Percentiles rank a stretch among this genome's conserved stretches.
These are phyloP conservation scores for Pelargonium myrrhifolium DNA, from an alignment of 441 rosid genomes.

Conservation along the genomic window DNA sequence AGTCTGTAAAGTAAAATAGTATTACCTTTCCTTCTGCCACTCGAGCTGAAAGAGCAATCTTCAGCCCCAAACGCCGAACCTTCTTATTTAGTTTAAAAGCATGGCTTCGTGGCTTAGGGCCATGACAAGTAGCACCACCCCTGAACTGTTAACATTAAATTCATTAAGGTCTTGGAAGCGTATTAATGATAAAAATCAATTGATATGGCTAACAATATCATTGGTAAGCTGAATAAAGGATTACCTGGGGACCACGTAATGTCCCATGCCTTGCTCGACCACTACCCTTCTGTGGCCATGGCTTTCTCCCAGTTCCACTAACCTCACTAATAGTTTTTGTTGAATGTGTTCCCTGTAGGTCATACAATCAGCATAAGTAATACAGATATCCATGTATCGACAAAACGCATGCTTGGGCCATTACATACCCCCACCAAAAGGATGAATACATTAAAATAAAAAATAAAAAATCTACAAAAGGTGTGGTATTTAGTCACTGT, in stretches of 20 bases:
- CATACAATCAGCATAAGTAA: slow-evolving; percentile 12
- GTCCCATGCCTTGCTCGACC: slow-evolving; percentile 93
- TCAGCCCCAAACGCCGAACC: slow-evolving; percentile 78
- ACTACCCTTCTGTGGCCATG: slow-evolving; percentile 75
- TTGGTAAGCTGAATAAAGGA: background rate
- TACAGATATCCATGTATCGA: background rate
- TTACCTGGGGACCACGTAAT: slow-evolving; percentile 84
- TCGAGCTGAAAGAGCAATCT: slow-evolving; percentile 80
- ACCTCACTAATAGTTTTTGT: slow-evolving; percentile 92
- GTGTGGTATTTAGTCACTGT: background rate
- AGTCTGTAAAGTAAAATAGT: slow-evolving; percentile 17
- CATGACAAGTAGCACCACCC: slow-evolving; percentile 85
- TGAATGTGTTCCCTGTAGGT: slow-evolving; percentile 81
- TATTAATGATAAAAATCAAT: slow-evolving; percentile 5
- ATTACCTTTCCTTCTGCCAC: slow-evolving; percentile 94
- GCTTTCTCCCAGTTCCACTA: slow-evolving; percentile 92
- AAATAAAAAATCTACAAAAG: too few species aligned
- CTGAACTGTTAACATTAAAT: slow-evolving; percentile 51
- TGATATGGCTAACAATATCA: slow-evolving; percentile 4
- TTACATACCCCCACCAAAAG: background rate
- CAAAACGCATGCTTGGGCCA: too few species aligned
- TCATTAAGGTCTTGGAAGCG: slow-evolving; percentile 10
- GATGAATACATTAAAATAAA: too few species aligned
- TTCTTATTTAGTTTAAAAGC: slow-evolving; percentile 79
- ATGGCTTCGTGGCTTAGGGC: slow-evolving; percentile 91